Conservation (phyloP, 352 stramenopile genomes). For the Phytophthora palmivora region DNA sequence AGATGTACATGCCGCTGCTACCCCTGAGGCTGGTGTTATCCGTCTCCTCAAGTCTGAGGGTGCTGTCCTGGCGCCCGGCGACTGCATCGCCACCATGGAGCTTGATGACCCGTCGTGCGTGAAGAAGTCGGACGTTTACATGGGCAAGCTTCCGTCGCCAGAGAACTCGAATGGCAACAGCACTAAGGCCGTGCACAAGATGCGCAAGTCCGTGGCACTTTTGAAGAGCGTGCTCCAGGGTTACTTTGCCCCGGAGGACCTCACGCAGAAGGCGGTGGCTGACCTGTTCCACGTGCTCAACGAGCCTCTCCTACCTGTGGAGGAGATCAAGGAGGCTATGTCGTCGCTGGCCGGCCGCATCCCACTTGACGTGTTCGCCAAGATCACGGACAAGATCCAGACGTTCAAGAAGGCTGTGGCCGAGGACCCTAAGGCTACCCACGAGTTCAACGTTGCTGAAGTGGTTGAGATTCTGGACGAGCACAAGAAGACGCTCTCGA, state of each 20-base stretch:
- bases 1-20: constrained; percentile 99
- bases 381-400: constrained; percentile 88
- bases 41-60: constrained; percentile 97
- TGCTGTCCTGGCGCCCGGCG: constrained; percentile 94
- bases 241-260: constrained; percentile 89
- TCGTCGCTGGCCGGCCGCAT: constrained; percentile 97
- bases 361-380: constrained; percentile 91
- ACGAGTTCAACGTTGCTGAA: constrained; percentile 63
- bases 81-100: constrained; percentile 97
- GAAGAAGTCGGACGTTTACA: constrained; percentile 92
- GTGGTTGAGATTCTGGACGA: constrained; percentile 70
- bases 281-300: constrained; percentile 84
- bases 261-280: constrained; percentile 86
- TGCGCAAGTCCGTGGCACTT: constrained; percentile 76
- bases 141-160: constrained; percentile 76
- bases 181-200: constrained; percentile 71
- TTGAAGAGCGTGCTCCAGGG: constrained; percentile 96
- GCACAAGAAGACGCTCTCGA: constrained; percentile 64
- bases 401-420: constrained; percentile 65
- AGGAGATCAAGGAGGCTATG: constrained; percentile 97
- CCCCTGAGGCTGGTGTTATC: constrained; percentile 96
- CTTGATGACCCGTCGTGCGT: constrained; percentile 98
- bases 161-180: constrained; percentile 43
- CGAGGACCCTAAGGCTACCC: constrained; percentile 29
- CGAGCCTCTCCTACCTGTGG: constrained; percentile 82